Evolutionary conservation across 495 filamentous ascomycete species (phyloP), one percentile per base, ranked within the genome.

Genomic region (Neurospora sp.): DNA sequence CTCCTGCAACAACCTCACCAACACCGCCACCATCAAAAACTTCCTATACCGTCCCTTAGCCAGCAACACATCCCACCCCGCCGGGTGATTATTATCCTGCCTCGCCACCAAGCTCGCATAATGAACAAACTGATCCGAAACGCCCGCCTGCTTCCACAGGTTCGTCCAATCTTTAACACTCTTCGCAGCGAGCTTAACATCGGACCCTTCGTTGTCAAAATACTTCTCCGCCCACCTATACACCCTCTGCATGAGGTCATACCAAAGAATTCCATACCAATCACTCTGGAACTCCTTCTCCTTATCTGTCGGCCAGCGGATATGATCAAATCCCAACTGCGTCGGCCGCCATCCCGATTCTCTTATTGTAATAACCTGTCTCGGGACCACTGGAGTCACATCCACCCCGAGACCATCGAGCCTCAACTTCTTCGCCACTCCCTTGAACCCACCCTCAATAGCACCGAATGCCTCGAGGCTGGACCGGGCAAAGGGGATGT

Each of bases 51-150:
- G 3, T 12, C 61, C 71, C 40, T 81, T 75, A 65, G 75, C 70
- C 10, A 87, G 48, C 71, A 87, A 48, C 16, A 44, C 70, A 48
- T 84, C 79, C 85, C 85, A 87, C 0, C 82, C 78, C 22, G 80
- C 82, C 4, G 68, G 48, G 53, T 65, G 53, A 8, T 69, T 71
- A 27, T 74, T 75, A 48, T 85, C 84, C 75, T 84, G 82, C 9
- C 76, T 76, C 2, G 79, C 81, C n/a, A 83, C 80, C 3, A 75
- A 22, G 22, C 73, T 73, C 4, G 81, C 78, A 68, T 82, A 84
- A 69, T 82, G 72, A 16, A 76, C 8, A 53, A 85, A 83, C 71
- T 81, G 77, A 16, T 73, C 45, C 12, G 77, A 69, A 9, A 81
- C 74, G 6, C 68, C 45, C 6, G 35, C 75, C 20, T 61, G 65